Base-by-base conservation (phyloP, 2,329 filamentous ascomycete species). In the Nemania diffusa region DNA sequence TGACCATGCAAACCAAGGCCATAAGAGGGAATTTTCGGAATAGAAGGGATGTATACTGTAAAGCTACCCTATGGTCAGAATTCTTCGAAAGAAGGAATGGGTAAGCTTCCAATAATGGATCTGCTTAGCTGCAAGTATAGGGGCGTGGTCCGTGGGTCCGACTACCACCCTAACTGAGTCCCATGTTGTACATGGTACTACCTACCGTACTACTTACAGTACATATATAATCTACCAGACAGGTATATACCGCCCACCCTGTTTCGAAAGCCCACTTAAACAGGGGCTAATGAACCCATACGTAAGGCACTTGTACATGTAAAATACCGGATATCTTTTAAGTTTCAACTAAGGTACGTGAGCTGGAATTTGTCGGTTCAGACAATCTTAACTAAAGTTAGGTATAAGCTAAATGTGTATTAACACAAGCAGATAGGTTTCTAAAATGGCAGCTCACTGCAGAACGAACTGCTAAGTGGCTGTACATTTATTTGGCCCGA, bases 81-180 rank as follows among this genome's bases (percentile, higher is more conserved):
- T 58, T 57, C 29, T 46, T 55, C n/a, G 50, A 61, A 55, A 48
- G 44, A 57, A 48, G 57, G 51, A 63, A 59, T 40, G 34, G 34
- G 34, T 64, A 64, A 59, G 59, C 64, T 58, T 62, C 57, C 59
- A 57, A 46, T 56, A 63, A 53, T 55, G 59, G 60, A 20, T n/a
- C 46, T 32, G 22, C 53, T 50, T 52, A 52, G 29, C 32, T 50
- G 60, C 56, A 59, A 20, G 46, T 58, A 59, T 59, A 67, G 59
- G 58, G 64, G 59, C 40, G 55, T 64, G 56, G 65, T 40, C 61
- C 13, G 65, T 67, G 65, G 32, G 48, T 44, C 48, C 13, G 26
- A 6, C 44, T 24, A 13, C 37, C 7, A 52, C 50, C 15, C 48
- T 26, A 51, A 51, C 44, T 61, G 48, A 60, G 17, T 52, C n/a